A percentile compares a stretch with the other conserved stretches of the same genome.
phyloP scores from a whole-genome alignment of 2,329 filamentous ascomycete species.

The Coniochaeta pulveracea region DNA sequence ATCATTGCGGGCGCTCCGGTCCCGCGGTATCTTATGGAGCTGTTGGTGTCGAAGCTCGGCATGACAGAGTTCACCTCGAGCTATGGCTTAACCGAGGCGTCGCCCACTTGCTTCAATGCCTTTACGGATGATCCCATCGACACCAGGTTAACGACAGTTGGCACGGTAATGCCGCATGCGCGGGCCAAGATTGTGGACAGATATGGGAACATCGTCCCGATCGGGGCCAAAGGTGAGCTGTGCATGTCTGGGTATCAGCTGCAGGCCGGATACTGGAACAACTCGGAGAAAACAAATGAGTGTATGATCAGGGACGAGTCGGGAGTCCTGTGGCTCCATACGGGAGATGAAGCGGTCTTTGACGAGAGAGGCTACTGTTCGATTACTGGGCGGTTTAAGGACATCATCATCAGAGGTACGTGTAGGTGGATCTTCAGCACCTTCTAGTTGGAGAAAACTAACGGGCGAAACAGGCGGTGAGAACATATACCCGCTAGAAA shows the following conservation, averaged over 20 bases:
- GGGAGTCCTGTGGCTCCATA: conserved; percentile 50
- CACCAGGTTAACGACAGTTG: conserved; percentile 58
- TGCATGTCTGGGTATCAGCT: conserved; percentile 72
- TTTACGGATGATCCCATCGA: conserved; percentile 61
- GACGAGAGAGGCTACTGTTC: conserved; percentile 59
- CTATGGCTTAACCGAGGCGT: conserved; percentile 67
- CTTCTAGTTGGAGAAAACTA: too few species aligned
- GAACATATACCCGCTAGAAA: conserved; percentile 65
- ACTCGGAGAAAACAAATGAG: conserved; percentile 61
- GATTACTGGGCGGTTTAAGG: conserved; percentile 68
- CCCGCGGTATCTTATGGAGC: conserved; percentile 62
- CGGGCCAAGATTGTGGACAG: conserved; percentile 68
- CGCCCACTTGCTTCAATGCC: conserved; percentile 71
- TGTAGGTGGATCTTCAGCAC: too few species aligned
- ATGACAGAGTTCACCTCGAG: conserved; percentile 65
- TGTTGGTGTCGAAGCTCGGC: conserved; percentile 57
- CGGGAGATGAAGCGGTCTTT: conserved; percentile 58
- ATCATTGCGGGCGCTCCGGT: conserved; percentile 73
- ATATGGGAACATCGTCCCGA: conserved; percentile 51
- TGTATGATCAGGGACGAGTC: conserved; percentile 40
- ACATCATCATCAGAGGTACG: conserved; percentile 63
- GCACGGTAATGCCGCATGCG: conserved; percentile 64
- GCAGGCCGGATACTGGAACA: conserved; percentile 57
- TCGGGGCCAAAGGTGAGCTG: conserved; percentile 61
- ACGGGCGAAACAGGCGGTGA: conserved; percentile 61